Evolutionary conservation across 441 rosid species (phyloP), one percentile per base, ranked within the genome.

Genomic region (Mallotus repandus): DNA sequence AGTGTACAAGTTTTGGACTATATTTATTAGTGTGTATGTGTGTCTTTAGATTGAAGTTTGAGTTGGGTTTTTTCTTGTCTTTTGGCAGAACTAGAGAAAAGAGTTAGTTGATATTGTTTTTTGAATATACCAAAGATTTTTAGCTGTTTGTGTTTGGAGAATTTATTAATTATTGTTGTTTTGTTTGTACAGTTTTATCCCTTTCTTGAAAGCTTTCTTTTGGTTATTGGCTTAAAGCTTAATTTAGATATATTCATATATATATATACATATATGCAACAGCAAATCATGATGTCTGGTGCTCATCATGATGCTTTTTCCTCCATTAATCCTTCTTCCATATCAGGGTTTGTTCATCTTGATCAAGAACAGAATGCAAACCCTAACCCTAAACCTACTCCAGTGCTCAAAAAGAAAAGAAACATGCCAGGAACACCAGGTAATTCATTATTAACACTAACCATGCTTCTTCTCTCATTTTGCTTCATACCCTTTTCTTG

Each of bases 221-320:
- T 19, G 32, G 32, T 29, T 29, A 29, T 29, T 29, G 32, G 32
- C 32, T 29, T 29, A 29, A 52, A 10, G 22, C 25, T 55, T 1
- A n/a, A 4, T 65, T 41, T 54, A 56, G n/a, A 68, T 8, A 76
- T 55, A 58, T 66, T 68, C 48, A 2, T 2, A 2, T 29, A 29
- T 29, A 29, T 29, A 29, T 29, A 29, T 29, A 25, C 29, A 29
- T 29, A 29, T 29, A 29, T 29, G 32, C 32, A 29, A 29, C 32
- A 29, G 70, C 82, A 84, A 82, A 86, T n/a, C 80, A 87, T 87
- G 88, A 86, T 94, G 86, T 83, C 97, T 73, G 94, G 94, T 70
- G 93, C 9, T 56, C 60, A 56, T 56, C 60, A 89, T 76, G 92
- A 87, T 80, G 81, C 84, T 50, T 89, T 89, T 75, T 81, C 88